phyloP scores from a whole-genome alignment of 192 early-diverging fungal species.

The Neocallimastix lanati region DNA sequence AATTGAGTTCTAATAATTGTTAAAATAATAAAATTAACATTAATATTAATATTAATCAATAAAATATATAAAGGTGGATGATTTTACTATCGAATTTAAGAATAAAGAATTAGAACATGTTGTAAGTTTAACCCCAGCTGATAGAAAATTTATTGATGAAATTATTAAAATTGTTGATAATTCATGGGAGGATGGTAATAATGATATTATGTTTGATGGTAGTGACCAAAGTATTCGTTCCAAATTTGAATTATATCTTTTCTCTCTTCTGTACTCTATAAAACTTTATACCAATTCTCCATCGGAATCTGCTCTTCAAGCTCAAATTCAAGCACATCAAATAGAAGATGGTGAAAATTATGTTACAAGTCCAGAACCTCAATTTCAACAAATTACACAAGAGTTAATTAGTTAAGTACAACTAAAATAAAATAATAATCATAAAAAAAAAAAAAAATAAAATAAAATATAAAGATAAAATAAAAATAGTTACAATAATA shows the following conservation, averaged over 20 bases:
- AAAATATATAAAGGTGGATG: conserved; percentile 49
- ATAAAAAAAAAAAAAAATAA: too few species aligned
- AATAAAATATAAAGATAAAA: too few species aligned
- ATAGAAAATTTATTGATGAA: conserved; percentile 58
- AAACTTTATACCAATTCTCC: conserved; percentile 13
- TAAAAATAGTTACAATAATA: too few species aligned
- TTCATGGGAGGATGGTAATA: neutral
- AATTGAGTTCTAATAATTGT: too few species aligned
- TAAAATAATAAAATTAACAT: too few species aligned
- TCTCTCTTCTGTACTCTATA: conserved; percentile 41
- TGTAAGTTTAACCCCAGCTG: conserved; percentile 42
- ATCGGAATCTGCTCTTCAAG: neutral
- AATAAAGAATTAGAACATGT: conserved; percentile 33
- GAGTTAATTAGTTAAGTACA: too few species aligned
- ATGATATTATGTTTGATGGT: conserved; percentile 27
- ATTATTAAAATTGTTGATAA: neutral
- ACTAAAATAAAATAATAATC: too few species aligned
- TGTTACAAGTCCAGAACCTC: neutral
- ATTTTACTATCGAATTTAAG: conserved; percentile 48
- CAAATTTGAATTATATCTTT: conserved; percentile 55
- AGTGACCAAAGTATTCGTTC: conserved; percentile 60
- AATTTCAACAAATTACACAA: neutral
- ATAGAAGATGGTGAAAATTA: too few species aligned
- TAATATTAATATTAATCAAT: too few species aligned
- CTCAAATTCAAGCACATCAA: neutral